These are phyloP conservation scores for Termitomyces sp. DNA, from an alignment of 768 basidiomycete species.

Conservation along the genomic window DNA sequence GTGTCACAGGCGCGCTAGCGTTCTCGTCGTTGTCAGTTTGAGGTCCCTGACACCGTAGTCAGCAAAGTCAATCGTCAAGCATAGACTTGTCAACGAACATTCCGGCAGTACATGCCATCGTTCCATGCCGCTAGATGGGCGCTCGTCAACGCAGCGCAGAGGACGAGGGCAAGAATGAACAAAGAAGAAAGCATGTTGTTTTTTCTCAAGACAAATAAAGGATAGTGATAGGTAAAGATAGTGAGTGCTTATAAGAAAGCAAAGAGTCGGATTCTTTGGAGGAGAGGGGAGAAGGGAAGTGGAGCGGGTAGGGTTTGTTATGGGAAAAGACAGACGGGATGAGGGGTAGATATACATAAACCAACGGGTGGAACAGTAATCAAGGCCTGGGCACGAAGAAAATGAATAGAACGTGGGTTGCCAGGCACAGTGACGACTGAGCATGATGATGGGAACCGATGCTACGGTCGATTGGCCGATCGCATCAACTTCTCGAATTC, in stretches of 20 bases:
- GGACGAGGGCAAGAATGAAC: slow-evolving; percentile 2
- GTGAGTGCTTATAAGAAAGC: slow-evolving; percentile 2
- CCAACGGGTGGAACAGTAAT: slow-evolving; percentile 2
- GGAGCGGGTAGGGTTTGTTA: not conserved
- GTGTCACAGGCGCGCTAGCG: slow-evolving; percentile 30
- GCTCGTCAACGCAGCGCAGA: slow-evolving; percentile 14
- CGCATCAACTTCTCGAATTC: too few species aligned
- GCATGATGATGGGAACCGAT: too few species aligned
- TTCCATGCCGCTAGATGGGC: slow-evolving; percentile 40
- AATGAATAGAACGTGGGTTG: not conserved
- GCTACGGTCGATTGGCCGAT: too few species aligned
- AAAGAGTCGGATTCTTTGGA: not conserved
- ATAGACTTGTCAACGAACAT: slow-evolving; percentile 24
- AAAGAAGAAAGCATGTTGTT: slow-evolving; percentile 5
- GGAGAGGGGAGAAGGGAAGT: not conserved
- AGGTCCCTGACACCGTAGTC: slow-evolving; percentile 20
- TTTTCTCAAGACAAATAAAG: slow-evolving; percentile 3
- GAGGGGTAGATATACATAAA: slow-evolving; percentile 4
- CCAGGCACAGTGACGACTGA: not conserved
- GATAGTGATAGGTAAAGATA: slow-evolving; percentile 13
- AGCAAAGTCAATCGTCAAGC: not conserved
- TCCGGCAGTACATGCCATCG: slow-evolving; percentile 41
- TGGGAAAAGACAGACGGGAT: not conserved
- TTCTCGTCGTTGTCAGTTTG: slow-evolving; percentile 28
- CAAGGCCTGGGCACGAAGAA: slow-evolving; percentile 1